Percentiles rank a stretch among this genome's conserved stretches.
These are phyloP conservation scores for Pythium chondricola DNA, from an alignment of 352 stramenopile genomes.

Conservation along the genomic window DNA sequence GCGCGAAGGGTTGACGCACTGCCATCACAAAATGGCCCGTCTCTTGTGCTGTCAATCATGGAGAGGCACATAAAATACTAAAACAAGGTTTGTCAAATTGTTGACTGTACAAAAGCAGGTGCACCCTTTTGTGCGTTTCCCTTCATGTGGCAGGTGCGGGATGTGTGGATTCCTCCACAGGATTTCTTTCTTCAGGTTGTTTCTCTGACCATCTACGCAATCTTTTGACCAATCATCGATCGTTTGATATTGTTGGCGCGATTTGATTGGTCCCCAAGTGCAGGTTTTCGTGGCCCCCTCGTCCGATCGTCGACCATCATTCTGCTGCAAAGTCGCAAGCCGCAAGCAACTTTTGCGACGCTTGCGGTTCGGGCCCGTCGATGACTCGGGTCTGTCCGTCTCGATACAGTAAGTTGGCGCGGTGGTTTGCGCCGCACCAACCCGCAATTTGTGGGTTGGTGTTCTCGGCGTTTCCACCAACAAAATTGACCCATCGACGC, in stretches of 20 bases:
- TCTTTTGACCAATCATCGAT: constrained; percentile 1
- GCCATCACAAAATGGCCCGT: neutral
- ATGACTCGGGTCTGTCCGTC: constrained; percentile 1
- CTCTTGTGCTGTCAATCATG: neutral
- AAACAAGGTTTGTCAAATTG: neutral
- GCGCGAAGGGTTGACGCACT: neutral
- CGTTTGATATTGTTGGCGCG: neutral
- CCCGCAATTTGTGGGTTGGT: neutral
- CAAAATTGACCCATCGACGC: neutral
- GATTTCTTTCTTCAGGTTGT: neutral
- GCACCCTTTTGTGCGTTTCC: neutral
- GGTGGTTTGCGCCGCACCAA: neutral
- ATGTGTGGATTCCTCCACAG: neutral
- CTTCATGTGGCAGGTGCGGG: neutral
- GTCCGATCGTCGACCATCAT: constrained; percentile 8
- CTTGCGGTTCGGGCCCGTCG: neutral
- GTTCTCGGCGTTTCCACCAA: neutral
- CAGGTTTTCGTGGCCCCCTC: constrained; percentile 13
- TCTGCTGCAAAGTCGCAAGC: neutral
- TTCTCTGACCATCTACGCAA: neutral
- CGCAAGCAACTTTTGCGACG: no score
- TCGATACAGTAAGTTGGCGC: neutral
- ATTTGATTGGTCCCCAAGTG: constrained; percentile 15
- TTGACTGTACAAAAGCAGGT: neutral
- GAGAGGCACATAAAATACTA: neutral